Evolutionary conservation across 2,329 filamentous ascomycete genomes (phyloP).

Genomic region (Ophiostoma montium): DNA sequence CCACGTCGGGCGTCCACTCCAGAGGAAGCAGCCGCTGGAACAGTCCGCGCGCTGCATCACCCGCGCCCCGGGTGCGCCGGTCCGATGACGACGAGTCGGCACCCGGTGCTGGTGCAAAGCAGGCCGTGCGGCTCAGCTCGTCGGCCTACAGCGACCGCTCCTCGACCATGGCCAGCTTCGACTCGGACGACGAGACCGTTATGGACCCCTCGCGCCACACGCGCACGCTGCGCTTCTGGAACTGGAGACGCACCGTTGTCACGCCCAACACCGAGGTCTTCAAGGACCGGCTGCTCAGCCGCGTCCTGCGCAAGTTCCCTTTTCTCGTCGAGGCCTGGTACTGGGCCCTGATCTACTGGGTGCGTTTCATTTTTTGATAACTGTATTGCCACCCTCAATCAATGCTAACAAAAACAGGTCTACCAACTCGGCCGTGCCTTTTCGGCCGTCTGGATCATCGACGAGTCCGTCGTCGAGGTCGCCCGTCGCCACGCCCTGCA

Average conservation of each 20-base stretch:
- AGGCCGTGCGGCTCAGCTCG: background rate
- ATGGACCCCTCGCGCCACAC: slow-evolving; percentile 8
- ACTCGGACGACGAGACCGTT: background rate
- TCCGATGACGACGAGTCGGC: slow-evolving; percentile 6
- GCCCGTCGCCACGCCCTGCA: slow-evolving; percentile 55
- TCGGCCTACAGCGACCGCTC: background rate
- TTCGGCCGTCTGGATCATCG: slow-evolving; percentile 51
- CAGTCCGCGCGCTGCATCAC: slow-evolving; percentile 12
- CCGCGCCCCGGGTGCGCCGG: slow-evolving; percentile 13
- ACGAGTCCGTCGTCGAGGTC: slow-evolving; percentile 50
- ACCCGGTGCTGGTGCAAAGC: background rate
- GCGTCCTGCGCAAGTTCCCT: slow-evolving; percentile 51
- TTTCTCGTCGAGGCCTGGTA: slow-evolving; percentile 67
- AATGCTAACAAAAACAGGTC: slow-evolving; percentile 35
- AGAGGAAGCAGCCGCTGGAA: slow-evolving; percentile 5
- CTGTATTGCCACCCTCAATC: too few relatives aligned
- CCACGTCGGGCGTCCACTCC: slow-evolving; percentile 9
- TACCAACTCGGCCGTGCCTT: slow-evolving; percentile 64
- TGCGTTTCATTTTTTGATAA: too few relatives aligned
- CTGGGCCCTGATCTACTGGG: slow-evolving; percentile 66
- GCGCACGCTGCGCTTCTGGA: slow-evolving; percentile 23
- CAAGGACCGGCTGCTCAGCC: slow-evolving; percentile 44
- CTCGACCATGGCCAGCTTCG: background rate
- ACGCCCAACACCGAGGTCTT: slow-evolving; percentile 50
- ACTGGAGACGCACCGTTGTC: slow-evolving; percentile 31